Base-by-base conservation (phyloP, 805 yeast species). In the Maudiozyma barnettii region DNA sequence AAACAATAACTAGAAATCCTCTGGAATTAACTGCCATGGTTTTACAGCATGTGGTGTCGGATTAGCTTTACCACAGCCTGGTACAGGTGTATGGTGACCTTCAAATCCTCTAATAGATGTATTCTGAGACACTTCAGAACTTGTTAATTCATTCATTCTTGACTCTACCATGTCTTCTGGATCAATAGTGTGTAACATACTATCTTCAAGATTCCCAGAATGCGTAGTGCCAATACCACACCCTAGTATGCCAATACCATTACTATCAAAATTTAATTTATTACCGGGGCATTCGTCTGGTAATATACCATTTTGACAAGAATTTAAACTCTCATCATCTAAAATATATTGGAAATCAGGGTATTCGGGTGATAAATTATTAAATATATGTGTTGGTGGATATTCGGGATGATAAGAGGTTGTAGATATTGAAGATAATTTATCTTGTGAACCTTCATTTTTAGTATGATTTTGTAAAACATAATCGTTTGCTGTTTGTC, bases 21-120 rank as follows among this genome's bases (percentile, higher is more conserved):
- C 45, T 14, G 48, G 45, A 37, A 48, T 38, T 16, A 48, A 23
- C 42, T 48, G 45, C 49, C 50, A 53, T 6, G 47, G 18, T 1
- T 21, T 35, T 3, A 45, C n/a, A 21, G 49, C 45, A 22, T 49
- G 49, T 9, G 43, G 41, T 4, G 26, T 10, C 3, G 50, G 41
- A n/a, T 42, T 36, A 13, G 48, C 36, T 9, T n/a, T 31, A 4
- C 56, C 56, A 14, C 54, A 48, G 20, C 56, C 56, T 19, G 55
- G 55, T 9, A 52, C 26, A 3, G 56, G 53, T 1, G 53, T 48
- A 23, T 42, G 50, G 19, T 46, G 51, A 2, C 50, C 51, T 6
- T 45, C 50, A 43, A 53, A 53, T 5, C 41, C 44, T 2, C 49
- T 50, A 13, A 43, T 21, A 1, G 53, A 37, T 4, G 54, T 51